Base-by-base conservation (phyloP, 176 grass and related monocot genomes). In the Paspalum notatum region DNA sequence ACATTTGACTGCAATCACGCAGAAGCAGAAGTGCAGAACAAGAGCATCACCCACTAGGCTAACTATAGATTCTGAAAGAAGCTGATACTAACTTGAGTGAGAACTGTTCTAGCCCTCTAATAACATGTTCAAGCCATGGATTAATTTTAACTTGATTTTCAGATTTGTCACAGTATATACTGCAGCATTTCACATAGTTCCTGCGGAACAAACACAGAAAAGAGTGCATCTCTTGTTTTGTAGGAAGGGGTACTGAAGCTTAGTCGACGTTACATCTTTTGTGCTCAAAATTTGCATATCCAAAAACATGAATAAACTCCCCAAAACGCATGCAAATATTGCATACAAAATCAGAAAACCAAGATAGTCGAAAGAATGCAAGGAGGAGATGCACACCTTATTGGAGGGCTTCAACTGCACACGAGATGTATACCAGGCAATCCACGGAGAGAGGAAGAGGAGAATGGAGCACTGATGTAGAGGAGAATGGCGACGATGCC, bases 381-480 rank as follows among this genome's bases (percentile, higher is more conserved):
- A 72, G 66, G 18, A 58, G 60, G 56, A 73, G 83, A 73, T 52
- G 78, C 83, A 61, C 42, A 90, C 87, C 83, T 82, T 73, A n/a
- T n/a, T 41, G 26, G 16, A 66, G 55, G 65, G 26, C 48, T 11
- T 49, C 15, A 27, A 67, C 44, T 59, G 49, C 14, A 51, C 42
- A 12, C 16, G 22, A 84, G 83, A 76, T 48, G 48, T 48, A 41
- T 14, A 66, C 18, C 15, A 37, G 15, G 18, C 72, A 72, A 63
- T 32, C 17, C 50, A 42, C 65, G 37, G 32, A 17, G 26, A 44
- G 87, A 16, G 46, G 70, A 26, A 76, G 44, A 75, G 13, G 66
- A 49, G 78, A 66, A 51, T 0, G 66, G 82, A 85, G 82, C 77
- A 67, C 58, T 32, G 32, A 32, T 32, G 32, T 32, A 32, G 32